Conservation (phyloP, 2,329 filamentous ascomycete species). For the Apiospora phragmitis region DNA sequence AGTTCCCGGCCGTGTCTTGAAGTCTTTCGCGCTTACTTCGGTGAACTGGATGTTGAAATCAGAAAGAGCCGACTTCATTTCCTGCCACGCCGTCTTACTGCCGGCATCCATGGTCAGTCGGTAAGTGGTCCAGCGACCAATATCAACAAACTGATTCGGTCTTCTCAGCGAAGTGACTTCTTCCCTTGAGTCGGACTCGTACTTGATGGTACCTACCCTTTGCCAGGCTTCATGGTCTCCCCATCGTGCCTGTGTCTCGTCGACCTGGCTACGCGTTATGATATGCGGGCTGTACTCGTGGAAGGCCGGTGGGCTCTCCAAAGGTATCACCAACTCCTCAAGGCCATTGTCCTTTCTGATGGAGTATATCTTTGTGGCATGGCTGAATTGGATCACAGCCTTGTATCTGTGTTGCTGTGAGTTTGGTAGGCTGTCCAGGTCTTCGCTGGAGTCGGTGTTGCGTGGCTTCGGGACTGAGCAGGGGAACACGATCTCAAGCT, state of each 20-base stretch:
- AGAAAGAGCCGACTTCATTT: slow-evolving; percentile 55
- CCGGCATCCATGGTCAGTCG: slow-evolving; percentile 42
- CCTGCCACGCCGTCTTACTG: slow-evolving; percentile 34
- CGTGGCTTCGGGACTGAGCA: slow-evolving; percentile 27
- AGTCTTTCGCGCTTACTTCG: slow-evolving; percentile 33
- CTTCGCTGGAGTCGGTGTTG: background rate
- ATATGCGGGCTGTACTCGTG: slow-evolving; percentile 40
- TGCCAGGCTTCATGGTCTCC: slow-evolving; percentile 45
- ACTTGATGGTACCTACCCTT: slow-evolving; percentile 47
- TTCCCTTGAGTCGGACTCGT: slow-evolving; percentile 33
- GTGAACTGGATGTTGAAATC: slow-evolving; percentile 71
- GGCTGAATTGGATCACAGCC: slow-evolving; percentile 44
- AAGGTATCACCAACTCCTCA: slow-evolving; percentile 46
- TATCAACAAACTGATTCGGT: slow-evolving; percentile 44
- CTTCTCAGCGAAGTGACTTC: slow-evolving; percentile 41
- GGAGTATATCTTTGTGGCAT: slow-evolving; percentile 46
- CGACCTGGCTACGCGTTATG: background rate
- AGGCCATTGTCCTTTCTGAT: slow-evolving; percentile 31
- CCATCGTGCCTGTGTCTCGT: slow-evolving; percentile 33
- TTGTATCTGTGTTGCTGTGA: slow-evolving; percentile 35
- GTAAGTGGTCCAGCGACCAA: slow-evolving; percentile 60
- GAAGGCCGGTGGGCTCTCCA: slow-evolving; percentile 50
- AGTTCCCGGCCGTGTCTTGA: slow-evolving; percentile 39
- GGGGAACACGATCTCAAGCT: slow-evolving; percentile 42
- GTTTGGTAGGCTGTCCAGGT: slow-evolving; percentile 12